Evolutionary conservation across 495 filamentous ascomycete species (phyloP).

Genomic region (Talaromyces ruber): DNA sequence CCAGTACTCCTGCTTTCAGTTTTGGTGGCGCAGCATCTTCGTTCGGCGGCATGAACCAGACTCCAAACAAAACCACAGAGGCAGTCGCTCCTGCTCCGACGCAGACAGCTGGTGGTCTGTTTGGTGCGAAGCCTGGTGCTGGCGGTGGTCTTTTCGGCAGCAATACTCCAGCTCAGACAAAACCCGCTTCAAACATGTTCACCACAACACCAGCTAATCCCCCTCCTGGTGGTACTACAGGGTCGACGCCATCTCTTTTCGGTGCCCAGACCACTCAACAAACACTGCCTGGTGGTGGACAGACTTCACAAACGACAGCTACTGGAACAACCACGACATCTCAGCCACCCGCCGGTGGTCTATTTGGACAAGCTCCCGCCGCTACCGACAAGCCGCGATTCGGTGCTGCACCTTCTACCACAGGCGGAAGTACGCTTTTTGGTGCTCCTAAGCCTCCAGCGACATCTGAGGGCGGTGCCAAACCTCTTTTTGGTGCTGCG

Average conservation of each 20-base stretch:
- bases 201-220: constrained; percentile 60
- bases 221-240: constrained; percentile 34
- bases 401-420: constrained; percentile 6
- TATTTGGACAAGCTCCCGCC: constrained; percentile 2
- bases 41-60: constrained; percentile 24
- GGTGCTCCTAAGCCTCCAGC: constrained; percentile 31
- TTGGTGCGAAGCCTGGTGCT: constrained; percentile 32
- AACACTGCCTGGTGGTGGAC: constrained; percentile 4
- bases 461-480: constrained; percentile 15
- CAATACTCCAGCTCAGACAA: constrained; percentile 31
- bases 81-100: constrained; percentile 24
- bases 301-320: constrained; percentile 9
- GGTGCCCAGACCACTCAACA: constrained; percentile 23
- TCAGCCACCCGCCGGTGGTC: constrained; percentile 1
- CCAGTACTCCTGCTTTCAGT: constrained; percentile 27
- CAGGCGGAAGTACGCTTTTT: constrained; percentile 22
- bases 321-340: constrained; percentile 12
- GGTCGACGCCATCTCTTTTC: constrained; percentile 15
- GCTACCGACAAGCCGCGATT: constrained; percentile 4
- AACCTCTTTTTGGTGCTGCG: constrained; percentile 21
- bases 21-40: constrained; percentile 24
- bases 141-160: constrained; percentile 31
- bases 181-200: constrained; percentile 25
- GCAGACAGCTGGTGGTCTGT: constrained; percentile 34
- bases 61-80: constrained; percentile 32